Base-by-base conservation (phyloP, 2,329 filamentous ascomycete species). In the Ambrosiella beaveri region DNA sequence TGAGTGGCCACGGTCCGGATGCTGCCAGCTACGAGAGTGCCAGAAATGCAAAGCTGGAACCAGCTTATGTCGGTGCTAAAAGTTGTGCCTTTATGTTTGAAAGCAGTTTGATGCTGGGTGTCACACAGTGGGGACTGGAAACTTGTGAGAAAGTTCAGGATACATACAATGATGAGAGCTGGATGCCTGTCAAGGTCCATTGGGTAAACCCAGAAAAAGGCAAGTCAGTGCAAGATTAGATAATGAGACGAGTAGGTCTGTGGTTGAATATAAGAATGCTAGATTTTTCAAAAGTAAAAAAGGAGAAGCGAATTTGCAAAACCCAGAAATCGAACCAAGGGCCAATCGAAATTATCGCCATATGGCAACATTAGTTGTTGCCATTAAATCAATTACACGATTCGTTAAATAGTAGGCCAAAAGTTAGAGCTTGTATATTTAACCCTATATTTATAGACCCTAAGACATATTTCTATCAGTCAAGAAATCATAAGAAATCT, bases 161-260 rank as follows among this genome's bases (percentile, higher is more conserved):
- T 63, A 79, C 79, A 59, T 94, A 93, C 66, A 89, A 81, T 66
- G 80, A 82, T 59, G 85, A 94, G 73, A 90, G 86, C 67, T 95
- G 88, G 88, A 81, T 75, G 36, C 77, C 77, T 0, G 71, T 86
- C 56, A 78, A 79, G 68, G 75, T 81, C 49, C 79, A 85, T 65
- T 86, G 83, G 74, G 70, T 71, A 65, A 65, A 65, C 64, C 73
- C 74, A 0, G 68, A 70, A 27, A 27, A 27, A 67, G 1, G 64
- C 57, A 7, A n/a, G 9, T 12, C 15, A 13, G 11, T 11, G 47
- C 9, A 51, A 7, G 13, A 11, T 36, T 19, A 55, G 27, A 12
- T 55, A 27, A 11, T 9, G 15, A n/a, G 11, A 38, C 1, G 12
- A 15, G 19, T 15, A 38, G 15, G 39, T 7, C 2, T 41, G 7